Evolutionary conservation across 805 yeast species (phyloP), one percentile per base, ranked within the genome.

Genomic region (Phaffomyces opuntiae): DNA sequence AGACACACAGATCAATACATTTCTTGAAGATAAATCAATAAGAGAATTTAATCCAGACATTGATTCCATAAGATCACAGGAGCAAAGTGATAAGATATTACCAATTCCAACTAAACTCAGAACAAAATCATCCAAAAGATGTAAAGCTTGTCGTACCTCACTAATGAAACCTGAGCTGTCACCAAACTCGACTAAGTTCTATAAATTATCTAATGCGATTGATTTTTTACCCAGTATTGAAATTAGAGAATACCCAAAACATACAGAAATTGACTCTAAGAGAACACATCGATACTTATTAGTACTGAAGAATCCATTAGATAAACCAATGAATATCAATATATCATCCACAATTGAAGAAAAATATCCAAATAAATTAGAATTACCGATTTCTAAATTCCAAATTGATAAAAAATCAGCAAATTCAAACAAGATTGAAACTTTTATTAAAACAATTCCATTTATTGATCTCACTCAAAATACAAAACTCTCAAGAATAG

Each of bases 401-500:
- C 43, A 21, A 31, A 38, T 60, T 3, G 52, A 50, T 3, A 19
- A 51, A 4, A 52, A 45, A 21, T 55, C 57, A 2, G 56, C 48
- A 9, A 49, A 42, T 14, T 39, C 47, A 11, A 44, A 46, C 4
- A 56, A 58, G 16, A 26, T 56, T 7, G 60, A 56, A 14, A n/a
- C 32, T 0, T 40, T 56, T 3, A 40, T 62, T 0, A 55, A 56
- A 26, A 45, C 52, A 3, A 53, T 65, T 0, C 69, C 74, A 3
- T 62, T 69, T 0, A 42, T 57, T 3, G 50, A 56, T 32, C 50
- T 69, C 6, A 57, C 60, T 0, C 46, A 50, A 7, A 45, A 45
- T 3, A 55, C 69, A 1, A 63, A 57, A 27, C 12, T 55, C 0
- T 53, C 67, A 3, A 51, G 69, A 38, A 53, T 58, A 1, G 72